These are phyloP conservation scores for Boletus sp. DNA, from an alignment of 768 basidiomycete species.

Conservation along the genomic window DNA sequence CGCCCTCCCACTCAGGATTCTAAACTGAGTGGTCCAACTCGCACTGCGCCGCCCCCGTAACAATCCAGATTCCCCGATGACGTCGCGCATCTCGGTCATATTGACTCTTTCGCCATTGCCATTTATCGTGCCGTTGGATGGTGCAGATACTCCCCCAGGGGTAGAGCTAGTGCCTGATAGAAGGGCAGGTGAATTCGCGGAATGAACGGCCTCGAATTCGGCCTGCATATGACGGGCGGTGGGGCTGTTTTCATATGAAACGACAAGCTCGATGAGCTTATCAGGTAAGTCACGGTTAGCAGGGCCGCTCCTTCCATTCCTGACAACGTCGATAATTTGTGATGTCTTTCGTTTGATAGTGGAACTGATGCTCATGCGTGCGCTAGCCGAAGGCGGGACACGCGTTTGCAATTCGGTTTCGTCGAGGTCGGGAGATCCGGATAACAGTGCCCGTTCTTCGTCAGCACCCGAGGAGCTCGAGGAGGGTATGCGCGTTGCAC, in stretches of 20 bases:
- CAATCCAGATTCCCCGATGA: conserved; percentile 63
- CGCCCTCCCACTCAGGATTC: conserved; percentile 89
- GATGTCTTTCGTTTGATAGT: conserved; percentile 74
- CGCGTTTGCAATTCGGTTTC: conserved; percentile 55
- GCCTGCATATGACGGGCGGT: conserved; percentile 59
- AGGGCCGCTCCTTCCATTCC: conserved; percentile 28
- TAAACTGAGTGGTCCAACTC: conserved; percentile 86
- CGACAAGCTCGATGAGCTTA: conserved; percentile 69
- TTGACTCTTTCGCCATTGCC: conserved; percentile 28
- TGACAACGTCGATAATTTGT: conserved; percentile 63
- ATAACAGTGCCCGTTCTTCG: conserved; percentile 68
- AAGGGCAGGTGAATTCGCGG: conserved; percentile 4
- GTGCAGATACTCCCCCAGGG: conserved; percentile 4
- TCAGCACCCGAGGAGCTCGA: conserved; percentile 52
- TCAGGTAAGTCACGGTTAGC: conserved; percentile 44
- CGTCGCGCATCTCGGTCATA: conserved; percentile 57
- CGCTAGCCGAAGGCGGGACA: conserved; percentile 23
- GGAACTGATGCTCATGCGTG: conserved; percentile 43
- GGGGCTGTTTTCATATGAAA: conserved; percentile 65
- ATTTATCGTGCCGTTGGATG: conserved; percentile 28
- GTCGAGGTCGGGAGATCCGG: conserved; percentile 37
- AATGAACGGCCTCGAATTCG: conserved; percentile 54
- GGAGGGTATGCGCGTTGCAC: conserved; percentile 28
- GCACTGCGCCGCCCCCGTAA: conserved; percentile 78
- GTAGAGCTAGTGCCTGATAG: not conserved